Evolutionary conservation across 2,329 filamentous ascomycete species (phyloP).

Genomic region (Fusarium coicis): DNA sequence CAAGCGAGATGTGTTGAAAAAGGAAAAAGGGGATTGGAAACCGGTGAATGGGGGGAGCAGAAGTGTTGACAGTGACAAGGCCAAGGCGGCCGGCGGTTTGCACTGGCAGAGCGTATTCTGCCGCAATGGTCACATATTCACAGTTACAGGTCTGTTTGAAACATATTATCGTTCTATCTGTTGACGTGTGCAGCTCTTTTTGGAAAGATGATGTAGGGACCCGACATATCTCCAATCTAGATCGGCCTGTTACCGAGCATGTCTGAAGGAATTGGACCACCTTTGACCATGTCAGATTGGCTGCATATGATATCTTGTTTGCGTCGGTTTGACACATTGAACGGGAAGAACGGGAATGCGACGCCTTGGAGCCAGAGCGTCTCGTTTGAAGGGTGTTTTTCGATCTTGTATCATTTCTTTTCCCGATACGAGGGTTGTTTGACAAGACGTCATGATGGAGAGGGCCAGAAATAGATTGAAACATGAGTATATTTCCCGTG

Average conservation of each 20-base stretch:
- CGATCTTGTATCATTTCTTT: constrained; percentile 5
- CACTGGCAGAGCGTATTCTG: constrained; percentile 6
- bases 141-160: neutral
- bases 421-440: constrained; percentile 4
- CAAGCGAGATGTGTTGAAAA: constrained; percentile 19
- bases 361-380: constrained; percentile 9
- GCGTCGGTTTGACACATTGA: constrained; percentile 26
- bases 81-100: constrained; percentile 5
- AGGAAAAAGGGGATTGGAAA: neutral
- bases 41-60: neutral
- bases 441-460: constrained; percentile 22
- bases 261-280: neutral
- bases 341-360: constrained; percentile 26
- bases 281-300: constrained; percentile 11
- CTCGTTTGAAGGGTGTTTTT: constrained; percentile 5
- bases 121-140: neutral
- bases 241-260: constrained; percentile 17
- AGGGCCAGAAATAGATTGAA: constrained; percentile 32
- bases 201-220: constrained; percentile 27
- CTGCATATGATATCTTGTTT: constrained; percentile 11
- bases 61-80: constrained; percentile 13
- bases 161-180: neutral
- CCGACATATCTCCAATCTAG: constrained; percentile 20
- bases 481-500: constrained; percentile 26
- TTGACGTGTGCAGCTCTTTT: neutral